phyloP scores from a whole-genome alignment of 495 filamentous ascomycete species.

The Penicillium tannophilum region DNA sequence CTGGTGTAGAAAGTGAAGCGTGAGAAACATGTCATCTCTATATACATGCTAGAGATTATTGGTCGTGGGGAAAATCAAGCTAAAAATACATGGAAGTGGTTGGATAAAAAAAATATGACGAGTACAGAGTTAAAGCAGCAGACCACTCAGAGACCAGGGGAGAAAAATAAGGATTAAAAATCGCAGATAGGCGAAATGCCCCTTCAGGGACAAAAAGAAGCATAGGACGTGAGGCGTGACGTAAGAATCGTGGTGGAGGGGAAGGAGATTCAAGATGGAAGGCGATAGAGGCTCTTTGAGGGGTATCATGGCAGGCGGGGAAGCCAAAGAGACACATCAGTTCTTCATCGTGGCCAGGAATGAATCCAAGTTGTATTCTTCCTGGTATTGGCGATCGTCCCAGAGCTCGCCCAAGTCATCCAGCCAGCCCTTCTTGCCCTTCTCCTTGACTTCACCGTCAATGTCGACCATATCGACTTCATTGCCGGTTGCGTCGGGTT shows the following conservation, averaged over 20 bases:
- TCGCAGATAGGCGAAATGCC: constrained; percentile 13
- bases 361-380: constrained; percentile 91
- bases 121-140: constrained; percentile 7
- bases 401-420: constrained; percentile 95
- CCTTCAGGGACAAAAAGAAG: constrained; percentile 3
- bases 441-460: constrained; percentile 89
- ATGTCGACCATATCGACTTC: constrained; percentile 95
- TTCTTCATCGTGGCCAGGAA: constrained; percentile 88
- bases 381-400: constrained; percentile 95
- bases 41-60: constrained; percentile 30
- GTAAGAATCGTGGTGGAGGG: constrained; percentile 15
- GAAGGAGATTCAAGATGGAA: background rate
- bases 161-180: constrained; percentile 12
- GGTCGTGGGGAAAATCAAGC: constrained; percentile 19
- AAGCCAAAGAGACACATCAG: constrained; percentile 26
- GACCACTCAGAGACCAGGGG: constrained; percentile 10
- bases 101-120: constrained; percentile 12
- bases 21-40: constrained; percentile 19
- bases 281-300: background rate
- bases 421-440: constrained; percentile 93
- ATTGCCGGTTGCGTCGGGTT: constrained; percentile 55
- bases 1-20: background rate
- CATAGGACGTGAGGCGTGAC: constrained; percentile 19
- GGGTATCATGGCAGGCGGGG: constrained; percentile 2
- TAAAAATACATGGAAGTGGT: constrained; percentile 34